Evolutionary conservation across 2,329 filamentous ascomycete genomes (phyloP).

Genomic region (Pyrenochaeta sp.): DNA sequence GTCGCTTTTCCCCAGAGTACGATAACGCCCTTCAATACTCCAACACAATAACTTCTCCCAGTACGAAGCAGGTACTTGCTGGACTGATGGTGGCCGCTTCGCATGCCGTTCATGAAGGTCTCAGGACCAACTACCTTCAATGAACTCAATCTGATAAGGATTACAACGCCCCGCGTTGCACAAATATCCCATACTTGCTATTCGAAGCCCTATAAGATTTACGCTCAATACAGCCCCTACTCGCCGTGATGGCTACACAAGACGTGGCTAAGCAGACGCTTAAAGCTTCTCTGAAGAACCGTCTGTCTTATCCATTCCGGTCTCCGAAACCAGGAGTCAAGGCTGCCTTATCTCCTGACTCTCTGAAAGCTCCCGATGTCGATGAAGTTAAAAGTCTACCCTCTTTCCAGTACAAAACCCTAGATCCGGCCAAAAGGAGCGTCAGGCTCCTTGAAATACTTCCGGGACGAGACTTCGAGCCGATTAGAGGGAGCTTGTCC

Average conservation of each 20-base stretch:
- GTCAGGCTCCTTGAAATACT: conserved; percentile 16
- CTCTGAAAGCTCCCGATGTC: not conserved
- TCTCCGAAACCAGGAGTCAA: conserved; percentile 3
- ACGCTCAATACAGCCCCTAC: not conserved
- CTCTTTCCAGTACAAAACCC: conserved; percentile 8
- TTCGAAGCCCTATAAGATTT: not conserved
- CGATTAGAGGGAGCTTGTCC: conserved; percentile 3
- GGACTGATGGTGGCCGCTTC: not conserved
- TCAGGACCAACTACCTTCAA: not conserved
- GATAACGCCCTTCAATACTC: not conserved
- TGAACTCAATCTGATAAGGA: not conserved
- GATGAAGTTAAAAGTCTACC: not conserved
- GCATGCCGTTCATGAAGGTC: not conserved
- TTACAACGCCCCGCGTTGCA: not conserved
- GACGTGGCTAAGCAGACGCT: conserved; percentile 1
- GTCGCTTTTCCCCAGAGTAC: not conserved
- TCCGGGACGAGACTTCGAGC: conserved; percentile 9
- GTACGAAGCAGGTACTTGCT: too few relatives aligned
- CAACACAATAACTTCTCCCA: too few relatives aligned
- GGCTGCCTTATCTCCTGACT: conserved; percentile 1
- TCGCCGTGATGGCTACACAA: not conserved
- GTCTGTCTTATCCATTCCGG: conserved; percentile 11
- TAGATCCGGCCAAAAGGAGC: conserved; percentile 11
- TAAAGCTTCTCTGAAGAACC: conserved; percentile 9
- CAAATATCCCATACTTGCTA: not conserved